Conservation (phyloP, 768 basidiomycete genomes). For the Leccinum disarticulatum region DNA sequence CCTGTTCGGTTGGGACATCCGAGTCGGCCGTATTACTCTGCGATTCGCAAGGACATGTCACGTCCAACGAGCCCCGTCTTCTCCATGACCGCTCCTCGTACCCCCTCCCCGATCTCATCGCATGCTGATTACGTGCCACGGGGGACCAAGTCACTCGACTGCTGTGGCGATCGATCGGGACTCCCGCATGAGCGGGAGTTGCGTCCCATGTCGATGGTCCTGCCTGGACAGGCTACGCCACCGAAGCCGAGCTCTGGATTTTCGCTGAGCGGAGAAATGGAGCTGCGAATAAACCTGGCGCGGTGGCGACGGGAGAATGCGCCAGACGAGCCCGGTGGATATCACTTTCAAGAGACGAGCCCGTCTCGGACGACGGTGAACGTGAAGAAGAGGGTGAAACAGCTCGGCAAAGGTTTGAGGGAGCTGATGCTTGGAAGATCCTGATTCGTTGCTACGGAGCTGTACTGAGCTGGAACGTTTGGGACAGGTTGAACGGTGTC, state of each 20-base stretch:
- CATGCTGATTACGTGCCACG: slow-evolving; percentile 24
- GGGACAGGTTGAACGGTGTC: not conserved
- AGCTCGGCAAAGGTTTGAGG: slow-evolving; percentile 32
- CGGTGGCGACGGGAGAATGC: slow-evolving; percentile 33
- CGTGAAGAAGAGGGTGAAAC: slow-evolving; percentile 29
- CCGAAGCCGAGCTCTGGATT: slow-evolving; percentile 37
- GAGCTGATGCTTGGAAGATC: slow-evolving; percentile 30
- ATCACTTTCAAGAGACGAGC: slow-evolving; percentile 30
- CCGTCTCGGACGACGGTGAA: slow-evolving; percentile 20
- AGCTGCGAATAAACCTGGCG: slow-evolving; percentile 56
- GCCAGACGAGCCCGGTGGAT: slow-evolving; percentile 31
- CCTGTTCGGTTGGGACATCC: slow-evolving; percentile 49
- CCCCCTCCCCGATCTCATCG: slow-evolving; percentile 28
- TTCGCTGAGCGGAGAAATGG: slow-evolving; percentile 61
- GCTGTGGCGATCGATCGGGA: slow-evolving; percentile 21
- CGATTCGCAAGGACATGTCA: slow-evolving; percentile 50
- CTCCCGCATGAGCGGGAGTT: slow-evolving; percentile 20
- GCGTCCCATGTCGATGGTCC: slow-evolving; percentile 31
- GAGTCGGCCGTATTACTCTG: slow-evolving; percentile 53
- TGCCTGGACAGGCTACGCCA: slow-evolving; percentile 20
- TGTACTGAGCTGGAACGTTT: not conserved
- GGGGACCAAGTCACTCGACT: slow-evolving; percentile 36
- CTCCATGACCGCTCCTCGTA: slow-evolving; percentile 26
- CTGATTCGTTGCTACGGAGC: slow-evolving; percentile 7
- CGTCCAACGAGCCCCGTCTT: slow-evolving; percentile 38